These are phyloP conservation scores for Letharia columbiana DNA, from an alignment of 495 filamentous ascomycete species.

Conservation along the genomic window DNA sequence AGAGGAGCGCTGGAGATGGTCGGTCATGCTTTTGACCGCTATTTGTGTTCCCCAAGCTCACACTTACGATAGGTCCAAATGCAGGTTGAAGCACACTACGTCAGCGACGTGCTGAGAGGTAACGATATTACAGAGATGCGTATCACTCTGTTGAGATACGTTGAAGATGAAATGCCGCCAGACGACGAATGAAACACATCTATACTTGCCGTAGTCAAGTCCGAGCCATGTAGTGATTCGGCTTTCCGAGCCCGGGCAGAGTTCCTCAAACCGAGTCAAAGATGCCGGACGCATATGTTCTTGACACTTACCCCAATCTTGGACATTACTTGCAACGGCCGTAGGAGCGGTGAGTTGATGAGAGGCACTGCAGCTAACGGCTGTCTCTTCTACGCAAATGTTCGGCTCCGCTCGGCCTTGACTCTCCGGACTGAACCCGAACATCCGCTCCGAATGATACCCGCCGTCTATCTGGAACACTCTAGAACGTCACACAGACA, in stretches of 20 bases:
- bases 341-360: slow-evolving; percentile 4
- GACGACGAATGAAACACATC: slow-evolving; percentile 67
- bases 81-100: slow-evolving; percentile 96
- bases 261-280: neutral
- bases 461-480: neutral
- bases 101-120: slow-evolving; percentile 86
- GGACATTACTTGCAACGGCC: neutral
- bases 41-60: neutral
- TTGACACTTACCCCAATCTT: neutral
- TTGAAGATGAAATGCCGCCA: slow-evolving; percentile 94
- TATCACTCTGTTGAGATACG: slow-evolving; percentile 83
- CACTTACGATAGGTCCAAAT: slow-evolving; percentile 65
- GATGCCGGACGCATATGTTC: neutral
- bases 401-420: neutral
- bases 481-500: neutral
- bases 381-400: neutral
- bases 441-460: neutral
- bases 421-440: neutral
- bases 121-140: slow-evolving; percentile 98
- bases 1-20: slow-evolving; percentile 94
- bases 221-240: neutral
- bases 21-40: slow-evolving; percentile 21
- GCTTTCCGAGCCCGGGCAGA: neutral
- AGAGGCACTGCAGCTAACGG: neutral
- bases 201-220: neutral